Base-by-base conservation (phyloP, 257 asterid species). In the Penstemon barbatus region DNA sequence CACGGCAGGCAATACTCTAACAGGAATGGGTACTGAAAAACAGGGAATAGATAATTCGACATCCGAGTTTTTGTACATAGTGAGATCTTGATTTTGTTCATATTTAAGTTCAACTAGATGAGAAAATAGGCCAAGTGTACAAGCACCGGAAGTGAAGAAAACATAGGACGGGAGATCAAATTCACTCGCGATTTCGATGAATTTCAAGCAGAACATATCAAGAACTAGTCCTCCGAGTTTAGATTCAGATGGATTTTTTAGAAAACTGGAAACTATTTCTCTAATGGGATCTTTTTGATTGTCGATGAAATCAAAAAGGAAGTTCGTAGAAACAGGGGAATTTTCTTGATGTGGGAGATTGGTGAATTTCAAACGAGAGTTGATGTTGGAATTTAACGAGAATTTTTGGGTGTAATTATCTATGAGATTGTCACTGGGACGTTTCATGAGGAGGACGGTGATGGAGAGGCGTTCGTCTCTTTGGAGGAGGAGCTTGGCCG, bases 391-490 rank as follows among this genome's bases (percentile, higher is more conserved):
- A 41, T 65, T 39, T 8, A 61, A 52, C 6, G 85, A 66, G 60
- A 13, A 51, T 8, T 45, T 73, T 15, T 59, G 7, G 39, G 58
- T 69, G 68, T 72, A 63, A 25, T 3, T 49, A 40, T 78, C 63
- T 56, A 63, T 39, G 10, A 52, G 4, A 44, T 50, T 36, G 36
- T 83, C 85, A 3, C 7, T 37, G 15, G 82, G 80, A 3, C 57
- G 43, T 62, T 71, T 77, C 63, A 79, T 57, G 63, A 78, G 56
- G 75, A 86, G 74, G 3, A 86, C 68, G 52, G 85, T 81, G 77
- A 81, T 50, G 8, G 87, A 74, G 51, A 84, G 73, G 60, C 72
- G 72, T 13, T 15, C 9, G 52, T 88, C 79, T 43, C 75, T 71
- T n/a, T n/a, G n/a, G n/a, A n/a, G n/a, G n/a, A n/a, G n/a, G n/a